A percentile compares a stretch with the other conserved stretches of the same genome.
Conservation (phyloP, 345 rosid genomes). For the Citrus australasica region DNA sequence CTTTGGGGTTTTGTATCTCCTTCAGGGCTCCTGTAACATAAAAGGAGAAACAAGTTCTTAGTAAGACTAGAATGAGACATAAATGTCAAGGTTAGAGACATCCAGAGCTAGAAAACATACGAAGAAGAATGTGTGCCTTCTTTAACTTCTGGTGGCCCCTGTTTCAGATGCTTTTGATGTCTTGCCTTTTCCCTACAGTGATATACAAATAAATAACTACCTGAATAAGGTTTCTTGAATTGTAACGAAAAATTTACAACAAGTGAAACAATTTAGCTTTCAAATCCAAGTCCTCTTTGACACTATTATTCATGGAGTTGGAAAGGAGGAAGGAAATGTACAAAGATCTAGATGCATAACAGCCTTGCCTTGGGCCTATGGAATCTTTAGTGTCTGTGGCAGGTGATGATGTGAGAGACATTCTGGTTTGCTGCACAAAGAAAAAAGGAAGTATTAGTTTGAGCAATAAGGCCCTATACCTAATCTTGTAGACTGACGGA, state of each 20-base stretch:
- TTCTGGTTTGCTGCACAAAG: constrained; percentile 3
- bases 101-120: neutral
- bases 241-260: neutral
- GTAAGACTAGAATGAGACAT: neutral
- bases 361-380: neutral
- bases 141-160: constrained; percentile 1
- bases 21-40: constrained; percentile 22
- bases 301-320: neutral
- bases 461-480: neutral
- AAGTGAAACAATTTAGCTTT: neutral
- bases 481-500: neutral
- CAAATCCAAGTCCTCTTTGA: neutral
- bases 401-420: neutral
- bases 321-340: neutral
- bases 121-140: neutral
- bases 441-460: neutral
- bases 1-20: constrained; percentile 29
- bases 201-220: neutral
- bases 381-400: neutral
- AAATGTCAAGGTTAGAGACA: neutral
- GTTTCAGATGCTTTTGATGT: neutral
- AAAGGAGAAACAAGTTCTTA: constrained; percentile 6
- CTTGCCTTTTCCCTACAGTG: neutral
- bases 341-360: neutral
- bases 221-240: neutral